Conservation (phyloP, 2,329 filamentous ascomycete species). For the Venturia oleaginea region DNA sequence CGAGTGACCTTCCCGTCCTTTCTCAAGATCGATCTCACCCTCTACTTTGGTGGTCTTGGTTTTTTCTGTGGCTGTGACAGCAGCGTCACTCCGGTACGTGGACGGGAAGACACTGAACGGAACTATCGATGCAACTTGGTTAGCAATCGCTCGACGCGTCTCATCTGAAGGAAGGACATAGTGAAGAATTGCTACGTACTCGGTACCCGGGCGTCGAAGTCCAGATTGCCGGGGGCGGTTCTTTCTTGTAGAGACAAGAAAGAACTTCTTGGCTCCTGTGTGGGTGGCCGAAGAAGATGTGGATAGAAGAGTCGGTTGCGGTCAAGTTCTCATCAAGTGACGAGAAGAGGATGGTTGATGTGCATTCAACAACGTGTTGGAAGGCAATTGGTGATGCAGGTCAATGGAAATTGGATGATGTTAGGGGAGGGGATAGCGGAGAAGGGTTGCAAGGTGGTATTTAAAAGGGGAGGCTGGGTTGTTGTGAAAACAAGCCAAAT, state of each 20-base stretch:
- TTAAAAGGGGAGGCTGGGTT: constrained; percentile 9
- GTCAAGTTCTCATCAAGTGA: constrained; percentile 4
- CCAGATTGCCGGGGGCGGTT: constrained; percentile 91
- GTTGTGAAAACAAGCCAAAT: constrained; percentile 1
- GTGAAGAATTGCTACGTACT: constrained; percentile 26
- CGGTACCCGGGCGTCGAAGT: constrained; percentile 99
- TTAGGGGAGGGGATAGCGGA: background rate
- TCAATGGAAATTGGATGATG: background rate
- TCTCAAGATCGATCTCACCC: constrained; percentile 72
- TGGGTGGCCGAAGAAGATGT: constrained; percentile 5
- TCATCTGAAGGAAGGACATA: background rate
- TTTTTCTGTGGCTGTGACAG: constrained; percentile 44
- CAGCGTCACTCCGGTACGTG: constrained; percentile 71
- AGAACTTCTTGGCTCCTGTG: constrained; percentile 37
- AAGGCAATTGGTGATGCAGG: constrained; percentile 12
- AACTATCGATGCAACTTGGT: constrained; percentile 31
- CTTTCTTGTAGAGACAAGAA: constrained; percentile 68
- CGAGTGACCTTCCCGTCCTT: constrained; percentile 94
- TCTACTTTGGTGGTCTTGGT: constrained; percentile 73
- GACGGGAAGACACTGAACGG: constrained; percentile 99
- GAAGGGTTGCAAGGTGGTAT: background rate
- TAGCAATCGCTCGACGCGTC: background rate
- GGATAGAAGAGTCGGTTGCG: background rate
- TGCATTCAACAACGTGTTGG: constrained; percentile 7
- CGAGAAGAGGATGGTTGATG: background rate